Evolutionary conservation across 257 asterid species (phyloP).

Genomic region (Solanum tacnaense): DNA sequence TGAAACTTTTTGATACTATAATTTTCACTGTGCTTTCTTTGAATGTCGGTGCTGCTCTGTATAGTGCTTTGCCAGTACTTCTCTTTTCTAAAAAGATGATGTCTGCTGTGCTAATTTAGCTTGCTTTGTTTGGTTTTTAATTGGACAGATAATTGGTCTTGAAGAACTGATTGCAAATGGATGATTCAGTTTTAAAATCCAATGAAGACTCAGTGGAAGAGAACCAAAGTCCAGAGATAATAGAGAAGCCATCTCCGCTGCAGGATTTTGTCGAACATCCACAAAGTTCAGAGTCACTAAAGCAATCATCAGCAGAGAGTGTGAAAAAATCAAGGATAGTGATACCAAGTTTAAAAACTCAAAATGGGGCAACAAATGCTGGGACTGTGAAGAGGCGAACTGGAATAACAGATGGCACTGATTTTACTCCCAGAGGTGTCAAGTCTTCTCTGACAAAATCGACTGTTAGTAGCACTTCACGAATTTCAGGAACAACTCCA

Average conservation of each 20-base stretch:
- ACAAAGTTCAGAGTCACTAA: conserved; percentile 8
- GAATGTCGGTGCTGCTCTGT: background rate
- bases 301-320: conserved; percentile 27
- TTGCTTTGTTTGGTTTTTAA: background rate
- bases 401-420: conserved; percentile 22
- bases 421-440: conserved; percentile 19
- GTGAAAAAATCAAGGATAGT: conserved; percentile 22
- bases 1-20: background rate
- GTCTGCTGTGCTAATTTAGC: background rate
- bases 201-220: background rate
- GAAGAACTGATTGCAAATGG: background rate
- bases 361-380: conserved; percentile 14
- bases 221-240: background rate
- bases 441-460: conserved; percentile 53
- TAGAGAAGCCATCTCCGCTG: background rate
- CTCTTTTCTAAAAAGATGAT: background rate
- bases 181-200: background rate
- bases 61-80: background rate
- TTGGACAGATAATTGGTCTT: background rate
- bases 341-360: conserved; percentile 22
- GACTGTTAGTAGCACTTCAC: conserved; percentile 53
- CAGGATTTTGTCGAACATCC: conserved; percentile 23
- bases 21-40: background rate
- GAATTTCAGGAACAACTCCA: conserved; percentile 43
- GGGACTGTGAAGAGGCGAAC: conserved; percentile 28